Conservation (phyloP, 1,284 basidiomycete genomes). For the Ceratobasidium theobromae region DNA sequence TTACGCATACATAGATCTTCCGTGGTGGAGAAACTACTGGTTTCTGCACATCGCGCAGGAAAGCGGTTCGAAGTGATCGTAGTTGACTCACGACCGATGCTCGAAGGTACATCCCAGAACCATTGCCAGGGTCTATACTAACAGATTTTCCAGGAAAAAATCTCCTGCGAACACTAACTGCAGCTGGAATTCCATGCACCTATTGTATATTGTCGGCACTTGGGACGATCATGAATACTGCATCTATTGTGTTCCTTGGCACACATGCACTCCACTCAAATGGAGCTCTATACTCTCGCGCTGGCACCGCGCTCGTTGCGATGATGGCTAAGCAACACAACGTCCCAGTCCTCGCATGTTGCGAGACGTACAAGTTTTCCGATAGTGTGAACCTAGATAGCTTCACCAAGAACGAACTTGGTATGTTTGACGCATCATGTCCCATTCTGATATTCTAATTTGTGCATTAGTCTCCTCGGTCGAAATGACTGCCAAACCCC, state of each 20-base stretch:
- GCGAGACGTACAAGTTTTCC: slow-evolving; percentile 98
- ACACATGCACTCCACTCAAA: slow-evolving; percentile 94
- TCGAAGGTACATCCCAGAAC: slow-evolving; percentile 66
- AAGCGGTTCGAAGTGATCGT: slow-evolving; percentile 87
- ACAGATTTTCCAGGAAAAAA: slow-evolving; percentile 64
- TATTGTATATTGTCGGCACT: slow-evolving; percentile 91
- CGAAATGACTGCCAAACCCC: slow-evolving; percentile 9
- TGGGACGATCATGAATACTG: slow-evolving; percentile 75
- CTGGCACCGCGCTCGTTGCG: slow-evolving; percentile 93
- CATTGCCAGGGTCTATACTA: background rate
- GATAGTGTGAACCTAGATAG: slow-evolving; percentile 92
- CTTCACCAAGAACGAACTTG: slow-evolving; percentile 94
- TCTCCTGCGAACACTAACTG: slow-evolving; percentile 70
- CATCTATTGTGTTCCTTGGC: slow-evolving; percentile 85
- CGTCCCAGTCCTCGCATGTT: slow-evolving; percentile 94
- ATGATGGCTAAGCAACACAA: slow-evolving; percentile 91
- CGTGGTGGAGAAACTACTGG: slow-evolving; percentile 86
- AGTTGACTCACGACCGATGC: slow-evolving; percentile 90
- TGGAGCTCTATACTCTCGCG: slow-evolving; percentile 90
- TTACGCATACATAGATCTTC: slow-evolving; percentile 65
- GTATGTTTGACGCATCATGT: slow-evolving; percentile 47
- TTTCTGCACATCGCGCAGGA: slow-evolving; percentile 73
- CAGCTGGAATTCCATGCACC: slow-evolving; percentile 80
- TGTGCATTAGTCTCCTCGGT: background rate
- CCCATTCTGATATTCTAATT: background rate